These are phyloP conservation scores for Phytopythium montanum DNA, from an alignment of 352 stramenopile genomes.

Conservation along the genomic window DNA sequence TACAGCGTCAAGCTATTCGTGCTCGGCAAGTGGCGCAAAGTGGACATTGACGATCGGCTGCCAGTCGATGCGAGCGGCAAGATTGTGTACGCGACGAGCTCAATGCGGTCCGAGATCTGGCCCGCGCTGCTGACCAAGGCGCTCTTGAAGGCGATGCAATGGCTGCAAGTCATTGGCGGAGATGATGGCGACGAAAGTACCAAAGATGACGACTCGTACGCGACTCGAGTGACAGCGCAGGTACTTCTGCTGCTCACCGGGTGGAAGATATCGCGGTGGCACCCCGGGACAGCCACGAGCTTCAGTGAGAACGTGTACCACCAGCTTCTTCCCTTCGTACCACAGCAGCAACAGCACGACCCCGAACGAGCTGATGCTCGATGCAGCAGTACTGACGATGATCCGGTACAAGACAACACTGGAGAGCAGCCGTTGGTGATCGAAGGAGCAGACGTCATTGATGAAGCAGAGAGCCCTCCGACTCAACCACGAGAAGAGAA, in stretches of 20 bases:
- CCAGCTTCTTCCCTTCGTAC: conserved; percentile 19
- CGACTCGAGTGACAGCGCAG: conserved; percentile 23
- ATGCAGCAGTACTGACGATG: neutral
- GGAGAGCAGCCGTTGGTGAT: neutral
- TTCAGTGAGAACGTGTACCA: conserved; percentile 32
- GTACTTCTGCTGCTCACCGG: conserved; percentile 46
- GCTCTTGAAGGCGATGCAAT: conserved; percentile 64
- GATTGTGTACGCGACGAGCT: conserved; percentile 55
- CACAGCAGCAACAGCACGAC: neutral
- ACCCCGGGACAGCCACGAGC: conserved; percentile 5
- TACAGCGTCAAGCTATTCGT: conserved; percentile 75
- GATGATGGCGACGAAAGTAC: neutral
- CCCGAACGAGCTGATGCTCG: neutral
- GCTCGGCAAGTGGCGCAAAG: conserved; percentile 60
- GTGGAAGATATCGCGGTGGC: conserved; percentile 54
- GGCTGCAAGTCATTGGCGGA: conserved; percentile 18
- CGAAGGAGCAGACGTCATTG: neutral
- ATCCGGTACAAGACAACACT: neutral
- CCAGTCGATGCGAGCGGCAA: conserved; percentile 47
- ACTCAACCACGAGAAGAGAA: neutral
- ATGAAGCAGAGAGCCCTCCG: neutral
- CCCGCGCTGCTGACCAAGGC: conserved; percentile 61
- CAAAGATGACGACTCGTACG: neutral
- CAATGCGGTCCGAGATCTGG: conserved; percentile 65
- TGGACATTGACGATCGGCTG: conserved; percentile 72